Evolutionary conservation across 2,329 filamentous ascomycete species (phyloP).

Genomic region (Phoma sp.): DNA sequence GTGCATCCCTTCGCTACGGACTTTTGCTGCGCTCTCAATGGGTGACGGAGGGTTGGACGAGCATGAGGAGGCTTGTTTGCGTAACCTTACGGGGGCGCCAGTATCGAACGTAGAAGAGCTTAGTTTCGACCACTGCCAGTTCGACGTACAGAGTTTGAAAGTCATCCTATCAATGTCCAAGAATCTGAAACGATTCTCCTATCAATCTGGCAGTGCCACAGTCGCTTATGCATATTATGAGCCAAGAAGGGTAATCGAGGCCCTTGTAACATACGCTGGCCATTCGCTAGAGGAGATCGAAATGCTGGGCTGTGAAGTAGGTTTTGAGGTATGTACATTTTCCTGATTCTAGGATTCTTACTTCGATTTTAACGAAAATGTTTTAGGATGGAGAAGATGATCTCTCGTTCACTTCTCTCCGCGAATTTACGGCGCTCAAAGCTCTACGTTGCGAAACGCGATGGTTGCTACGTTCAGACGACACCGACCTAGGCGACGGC

Average conservation of each 20-base stretch:
- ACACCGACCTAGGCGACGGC: background rate
- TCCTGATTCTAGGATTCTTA: background rate
- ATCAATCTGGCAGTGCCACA: slow-evolving; percentile 9
- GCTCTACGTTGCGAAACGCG: slow-evolving; percentile 2
- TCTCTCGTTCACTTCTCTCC: background rate
- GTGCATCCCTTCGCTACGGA: slow-evolving; percentile 20
- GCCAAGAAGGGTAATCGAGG: slow-evolving; percentile 15
- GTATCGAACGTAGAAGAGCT: slow-evolving; percentile 22
- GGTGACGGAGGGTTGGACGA: background rate
- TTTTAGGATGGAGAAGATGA: background rate
- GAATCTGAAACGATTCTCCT: slow-evolving; percentile 18
- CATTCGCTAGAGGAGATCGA: slow-evolving; percentile 15
- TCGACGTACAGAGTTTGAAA: slow-evolving; percentile 8
- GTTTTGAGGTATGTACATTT: background rate
- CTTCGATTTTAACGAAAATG: background rate
- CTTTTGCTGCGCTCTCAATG: slow-evolving; percentile 20
- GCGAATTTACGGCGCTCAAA: slow-evolving; percentile 3
- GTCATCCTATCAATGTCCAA: slow-evolving; percentile 12
- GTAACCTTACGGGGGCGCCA: background rate
- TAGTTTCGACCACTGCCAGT: slow-evolving; percentile 9
- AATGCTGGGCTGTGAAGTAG: background rate
- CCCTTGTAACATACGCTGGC: slow-evolving; percentile 5
- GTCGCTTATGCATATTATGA: slow-evolving; percentile 8
- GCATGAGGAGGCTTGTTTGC: background rate
- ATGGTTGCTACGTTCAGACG: background rate